These are phyloP conservation scores for Sporothrix humicola DNA, from an alignment of 2,329 filamentous ascomycete species.

Conservation along the genomic window DNA sequence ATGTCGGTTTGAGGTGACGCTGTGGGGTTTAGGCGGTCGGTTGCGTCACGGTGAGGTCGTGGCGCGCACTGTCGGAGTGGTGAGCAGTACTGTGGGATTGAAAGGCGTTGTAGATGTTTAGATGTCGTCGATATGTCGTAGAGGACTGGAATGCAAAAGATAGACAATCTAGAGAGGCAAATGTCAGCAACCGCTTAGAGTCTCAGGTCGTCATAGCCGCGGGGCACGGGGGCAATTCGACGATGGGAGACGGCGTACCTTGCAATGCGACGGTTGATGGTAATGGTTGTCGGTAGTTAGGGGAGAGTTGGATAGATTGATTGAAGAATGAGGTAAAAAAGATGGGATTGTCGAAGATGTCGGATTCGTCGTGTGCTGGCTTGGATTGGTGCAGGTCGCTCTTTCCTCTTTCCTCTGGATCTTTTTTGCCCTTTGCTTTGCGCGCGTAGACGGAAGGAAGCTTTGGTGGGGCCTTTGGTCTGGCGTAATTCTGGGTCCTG, in stretches of 20 bases:
- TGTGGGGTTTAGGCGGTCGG: slow-evolving; percentile 3
- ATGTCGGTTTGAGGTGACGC: background rate
- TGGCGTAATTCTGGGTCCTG: background rate
- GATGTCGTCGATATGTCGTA: background rate
- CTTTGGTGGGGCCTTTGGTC: slow-evolving; percentile 24
- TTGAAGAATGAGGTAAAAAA: background rate
- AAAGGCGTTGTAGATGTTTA: background rate
- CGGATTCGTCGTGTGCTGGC: slow-evolving; percentile 9
- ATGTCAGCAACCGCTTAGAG: slow-evolving; percentile 9
- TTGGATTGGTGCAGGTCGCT: background rate
- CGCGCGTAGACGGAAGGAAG: slow-evolving; percentile 26
- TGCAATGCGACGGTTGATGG: background rate
- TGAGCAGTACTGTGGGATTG: background rate
- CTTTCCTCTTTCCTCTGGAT: background rate
- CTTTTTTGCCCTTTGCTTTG: slow-evolving; percentile 30
- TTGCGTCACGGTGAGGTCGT: background rate
- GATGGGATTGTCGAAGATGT: background rate
- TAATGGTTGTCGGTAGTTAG: too few species aligned
- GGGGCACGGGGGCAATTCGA: slow-evolving; percentile 16
- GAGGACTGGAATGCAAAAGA: background rate
- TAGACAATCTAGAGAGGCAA: background rate
- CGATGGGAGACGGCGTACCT: slow-evolving; percentile 2
- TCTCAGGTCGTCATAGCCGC: background rate
- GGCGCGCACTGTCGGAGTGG: too few species aligned
- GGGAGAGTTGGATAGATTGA: background rate